Percentiles rank a stretch among this genome's conserved stretches.
Evolutionary conservation across 2,329 filamentous ascomycete genomes (phyloP).

Genomic region (Dendrostoma leiphaemia): DNA sequence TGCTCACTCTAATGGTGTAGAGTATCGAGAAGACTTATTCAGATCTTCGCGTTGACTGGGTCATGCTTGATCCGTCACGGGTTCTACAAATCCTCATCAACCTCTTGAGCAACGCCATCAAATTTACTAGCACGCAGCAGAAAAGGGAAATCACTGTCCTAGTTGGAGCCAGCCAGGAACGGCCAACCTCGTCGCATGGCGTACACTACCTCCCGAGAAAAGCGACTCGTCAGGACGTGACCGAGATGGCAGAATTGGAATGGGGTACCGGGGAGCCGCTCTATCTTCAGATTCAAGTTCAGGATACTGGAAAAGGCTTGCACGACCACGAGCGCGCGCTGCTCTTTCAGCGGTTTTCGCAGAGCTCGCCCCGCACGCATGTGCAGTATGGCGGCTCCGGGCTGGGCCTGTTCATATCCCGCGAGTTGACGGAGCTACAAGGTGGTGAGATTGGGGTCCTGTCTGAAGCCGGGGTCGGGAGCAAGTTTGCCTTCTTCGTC

Average conservation of each 20-base stretch:
- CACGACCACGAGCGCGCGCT: constrained; percentile 69
- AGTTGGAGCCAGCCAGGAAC: constrained; percentile 53
- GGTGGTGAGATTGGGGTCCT: constrained; percentile 75
- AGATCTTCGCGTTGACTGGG: constrained; percentile 67
- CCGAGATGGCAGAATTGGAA: constrained; percentile 48
- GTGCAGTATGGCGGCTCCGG: constrained; percentile 79
- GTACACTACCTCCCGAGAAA: constrained; percentile 44
- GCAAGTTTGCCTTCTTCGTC: constrained; percentile 76
- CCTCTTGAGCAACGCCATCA: constrained; percentile 66
- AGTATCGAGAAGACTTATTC: constrained; percentile 70
- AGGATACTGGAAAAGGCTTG: constrained; percentile 71
- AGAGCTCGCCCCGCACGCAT: constrained; percentile 73
- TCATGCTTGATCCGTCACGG: constrained; percentile 71
- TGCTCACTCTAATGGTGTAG: background rate
- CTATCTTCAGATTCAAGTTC: constrained; percentile 69
- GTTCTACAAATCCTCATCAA: constrained; percentile 76
- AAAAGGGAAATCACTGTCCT: constrained; percentile 60
- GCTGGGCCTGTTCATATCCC: constrained; percentile 74
- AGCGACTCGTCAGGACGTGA: constrained; percentile 41
- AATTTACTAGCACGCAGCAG: constrained; percentile 61
- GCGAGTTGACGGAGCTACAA: constrained; percentile 73
- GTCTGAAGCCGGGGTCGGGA: constrained; percentile 65
- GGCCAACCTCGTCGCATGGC: background rate
- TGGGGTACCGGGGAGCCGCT: constrained; percentile 73
- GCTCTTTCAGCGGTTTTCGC: constrained; percentile 76